A percentile compares a stretch with the other conserved stretches of the same genome.
These are phyloP conservation scores for Sutorius eximius DNA, from an alignment of 1,284 basidiomycete species.

Conservation along the genomic window DNA sequence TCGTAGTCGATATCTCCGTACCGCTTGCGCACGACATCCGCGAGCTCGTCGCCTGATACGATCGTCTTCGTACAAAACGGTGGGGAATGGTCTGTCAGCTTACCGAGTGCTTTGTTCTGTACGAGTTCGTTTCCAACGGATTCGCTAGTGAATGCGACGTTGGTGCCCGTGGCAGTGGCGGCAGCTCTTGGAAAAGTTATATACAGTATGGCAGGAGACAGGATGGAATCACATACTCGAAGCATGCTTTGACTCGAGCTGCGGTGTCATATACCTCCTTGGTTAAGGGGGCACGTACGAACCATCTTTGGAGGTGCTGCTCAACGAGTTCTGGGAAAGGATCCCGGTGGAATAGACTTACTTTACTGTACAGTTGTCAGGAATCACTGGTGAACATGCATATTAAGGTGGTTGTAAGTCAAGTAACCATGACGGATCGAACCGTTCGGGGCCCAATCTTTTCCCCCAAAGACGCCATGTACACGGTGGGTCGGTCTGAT, in stretches of 20 bases:
- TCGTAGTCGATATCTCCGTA: constrained; percentile 55
- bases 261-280: constrained; percentile 56
- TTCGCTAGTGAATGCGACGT: constrained; percentile 46
- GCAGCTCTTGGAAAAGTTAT: constrained; percentile 19
- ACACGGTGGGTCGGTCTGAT: constrained; percentile 59
- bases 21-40: constrained; percentile 49
- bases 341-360: constrained; percentile 25
- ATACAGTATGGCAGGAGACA: not conserved
- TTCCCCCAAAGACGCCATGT: constrained; percentile 64
- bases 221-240: constrained; percentile 52
- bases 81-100: not conserved
- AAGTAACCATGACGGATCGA: not conserved
- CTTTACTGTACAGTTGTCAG: constrained; percentile 70
- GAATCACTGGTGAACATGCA: constrained; percentile 61
- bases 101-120: constrained; percentile 63
- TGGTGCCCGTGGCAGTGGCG: constrained; percentile 64
- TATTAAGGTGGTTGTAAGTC: not conserved
- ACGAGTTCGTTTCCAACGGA: constrained; percentile 56
- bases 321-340: not conserved
- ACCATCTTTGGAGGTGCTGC: constrained; percentile 45
- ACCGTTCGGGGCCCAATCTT: constrained; percentile 66
- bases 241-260: constrained; percentile 65
- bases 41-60: constrained; percentile 53
- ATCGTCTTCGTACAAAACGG: not conserved
- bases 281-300: constrained; percentile 67